phyloP scores from a whole-genome alignment of 352 stramenopile species.

The Pythium phragmiticola region DNA sequence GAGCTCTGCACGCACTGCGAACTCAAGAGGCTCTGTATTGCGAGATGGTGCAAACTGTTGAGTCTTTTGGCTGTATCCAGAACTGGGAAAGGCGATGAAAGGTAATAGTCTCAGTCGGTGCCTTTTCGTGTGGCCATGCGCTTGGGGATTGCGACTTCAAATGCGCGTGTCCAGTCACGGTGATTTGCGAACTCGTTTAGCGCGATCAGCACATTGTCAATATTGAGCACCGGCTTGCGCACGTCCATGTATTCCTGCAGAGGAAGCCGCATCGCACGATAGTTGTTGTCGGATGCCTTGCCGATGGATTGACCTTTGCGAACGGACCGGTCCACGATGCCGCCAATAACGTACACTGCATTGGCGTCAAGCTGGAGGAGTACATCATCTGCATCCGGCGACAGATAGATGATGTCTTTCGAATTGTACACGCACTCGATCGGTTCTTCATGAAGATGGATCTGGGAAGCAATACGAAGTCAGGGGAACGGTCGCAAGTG shows the following conservation, averaged over 20 bases:
- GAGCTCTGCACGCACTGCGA: too few relatives aligned
- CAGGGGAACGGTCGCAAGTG: neutral
- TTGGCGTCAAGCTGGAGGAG: conserved; percentile 48
- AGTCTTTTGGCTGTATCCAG: too few relatives aligned
- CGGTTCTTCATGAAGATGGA: conserved; percentile 38
- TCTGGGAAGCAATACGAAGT: neutral
- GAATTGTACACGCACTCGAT: conserved; percentile 51
- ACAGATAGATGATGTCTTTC: conserved; percentile 77
- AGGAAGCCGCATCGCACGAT: conserved; percentile 51
- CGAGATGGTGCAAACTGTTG: too few relatives aligned
- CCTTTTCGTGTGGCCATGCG: conserved; percentile 36
- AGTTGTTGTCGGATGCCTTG: conserved; percentile 34
- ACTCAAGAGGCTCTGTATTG: too few relatives aligned
- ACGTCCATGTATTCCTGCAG: conserved; percentile 61
- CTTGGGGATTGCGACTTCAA: conserved; percentile 49
- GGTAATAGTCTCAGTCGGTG: neutral
- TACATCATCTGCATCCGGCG: conserved; percentile 73
- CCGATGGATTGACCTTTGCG: conserved; percentile 45
- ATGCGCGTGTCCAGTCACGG: conserved; percentile 60
- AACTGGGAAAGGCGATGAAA: too few relatives aligned
- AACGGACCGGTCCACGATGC: conserved; percentile 84
- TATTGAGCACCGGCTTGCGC: conserved; percentile 71
- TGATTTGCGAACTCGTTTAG: conserved; percentile 79
- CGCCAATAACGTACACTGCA: conserved; percentile 75
- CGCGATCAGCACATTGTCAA: conserved; percentile 70